These are phyloP conservation scores for Entomortierella beljakovae DNA, from an alignment of 192 early-diverging fungal species.

Conservation along the genomic window DNA sequence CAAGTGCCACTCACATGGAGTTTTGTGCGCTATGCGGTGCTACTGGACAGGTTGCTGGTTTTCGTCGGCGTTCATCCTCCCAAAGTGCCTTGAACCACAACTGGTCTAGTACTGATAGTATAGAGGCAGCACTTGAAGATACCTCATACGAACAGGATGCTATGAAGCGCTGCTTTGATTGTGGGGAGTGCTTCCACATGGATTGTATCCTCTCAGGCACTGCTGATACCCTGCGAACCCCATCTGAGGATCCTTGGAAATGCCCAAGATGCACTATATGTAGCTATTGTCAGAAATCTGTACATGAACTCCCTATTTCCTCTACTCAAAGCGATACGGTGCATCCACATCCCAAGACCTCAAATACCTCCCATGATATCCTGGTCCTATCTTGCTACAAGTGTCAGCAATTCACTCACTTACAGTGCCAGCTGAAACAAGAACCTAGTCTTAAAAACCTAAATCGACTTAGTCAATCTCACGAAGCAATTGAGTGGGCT, in stretches of 20 bases:
- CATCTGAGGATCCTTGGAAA: slow-evolving; percentile 5
- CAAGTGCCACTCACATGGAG: neutral
- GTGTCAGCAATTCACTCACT: slow-evolving; percentile 21
- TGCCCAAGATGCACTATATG: slow-evolving; percentile 38
- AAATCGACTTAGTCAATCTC: neutral
- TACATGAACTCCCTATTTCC: slow-evolving; percentile 1
- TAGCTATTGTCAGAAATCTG: slow-evolving; percentile 15
- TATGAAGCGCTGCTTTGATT: slow-evolving; percentile 54
- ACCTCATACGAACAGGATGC: neutral
- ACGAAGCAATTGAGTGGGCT: slow-evolving; percentile 17
- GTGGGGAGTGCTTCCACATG: slow-evolving; percentile 61
- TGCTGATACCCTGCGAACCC: neutral
- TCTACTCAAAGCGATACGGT: neutral
- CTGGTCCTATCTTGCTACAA: slow-evolving; percentile 20
- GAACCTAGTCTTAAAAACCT: slow-evolving; percentile 32
- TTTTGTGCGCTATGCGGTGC: slow-evolving; percentile 20
- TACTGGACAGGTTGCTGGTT: neutral
- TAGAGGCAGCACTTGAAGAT: neutral
- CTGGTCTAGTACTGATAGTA: neutral
- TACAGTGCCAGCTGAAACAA: slow-evolving; percentile 24
- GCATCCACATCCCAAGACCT: neutral
- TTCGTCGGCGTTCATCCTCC: slow-evolving; percentile 1
- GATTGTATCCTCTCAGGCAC: slow-evolving; percentile 46
- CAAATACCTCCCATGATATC: neutral
- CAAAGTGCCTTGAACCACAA: slow-evolving; percentile 3